Evolutionary conservation across 371 early-diverging fungal genomes (phyloP).

Genomic region (Mortierella sp.): DNA sequence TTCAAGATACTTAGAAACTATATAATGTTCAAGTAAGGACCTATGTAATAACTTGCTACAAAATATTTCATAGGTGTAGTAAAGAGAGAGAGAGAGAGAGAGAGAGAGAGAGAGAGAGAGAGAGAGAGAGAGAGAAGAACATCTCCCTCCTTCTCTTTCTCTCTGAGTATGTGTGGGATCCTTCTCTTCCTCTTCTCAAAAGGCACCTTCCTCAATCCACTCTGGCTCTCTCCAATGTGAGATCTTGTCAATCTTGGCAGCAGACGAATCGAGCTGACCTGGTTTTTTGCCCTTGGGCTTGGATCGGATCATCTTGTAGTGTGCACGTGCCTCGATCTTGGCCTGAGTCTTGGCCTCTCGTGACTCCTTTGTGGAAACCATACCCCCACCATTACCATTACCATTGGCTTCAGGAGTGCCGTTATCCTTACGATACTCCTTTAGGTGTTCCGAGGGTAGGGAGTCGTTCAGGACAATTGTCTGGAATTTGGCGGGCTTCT

Average conservation of each 20-base stretch:
- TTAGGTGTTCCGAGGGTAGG: constrained; percentile 22
- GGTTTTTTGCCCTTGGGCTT: constrained; percentile 53
- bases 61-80: too few relatives aligned
- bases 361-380: neutral
- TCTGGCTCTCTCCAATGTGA: constrained; percentile 30
- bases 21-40: too few relatives aligned
- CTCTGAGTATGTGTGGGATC: neutral
- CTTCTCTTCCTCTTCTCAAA: too few relatives aligned
- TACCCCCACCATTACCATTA: neutral
- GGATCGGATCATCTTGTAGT: constrained; percentile 48
- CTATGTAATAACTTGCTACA: too few relatives aligned
- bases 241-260: constrained; percentile 28
- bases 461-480: constrained; percentile 41
- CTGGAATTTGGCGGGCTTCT: constrained; percentile 30
- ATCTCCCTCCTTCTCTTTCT: neutral
- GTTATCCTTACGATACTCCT: constrained; percentile 10
- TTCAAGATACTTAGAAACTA: too few relatives aligned
- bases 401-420: neutral
- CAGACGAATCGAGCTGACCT: constrained; percentile 26
- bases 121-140: neutral
- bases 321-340: constrained; percentile 41
- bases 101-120: too few relatives aligned
- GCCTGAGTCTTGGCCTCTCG: constrained; percentile 37
- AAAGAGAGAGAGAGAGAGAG: neutral
- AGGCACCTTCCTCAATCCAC: constrained; percentile 22